phyloP scores from a whole-genome alignment of 805 yeast genomes.

The Hanseniaspora meyeri region DNA sequence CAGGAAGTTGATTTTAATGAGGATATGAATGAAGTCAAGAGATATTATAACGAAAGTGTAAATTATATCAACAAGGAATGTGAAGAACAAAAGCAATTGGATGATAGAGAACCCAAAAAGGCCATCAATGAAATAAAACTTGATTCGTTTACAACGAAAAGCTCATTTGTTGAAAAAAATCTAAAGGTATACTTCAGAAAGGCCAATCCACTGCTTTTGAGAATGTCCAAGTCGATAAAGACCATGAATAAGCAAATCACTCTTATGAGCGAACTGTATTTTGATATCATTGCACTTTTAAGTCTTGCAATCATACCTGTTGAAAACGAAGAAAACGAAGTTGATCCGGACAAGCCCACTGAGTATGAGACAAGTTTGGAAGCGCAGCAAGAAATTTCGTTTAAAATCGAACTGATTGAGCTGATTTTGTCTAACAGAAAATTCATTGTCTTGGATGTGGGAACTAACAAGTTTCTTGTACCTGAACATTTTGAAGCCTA shows the following conservation, averaged over 20 bases:
- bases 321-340: constrained; percentile 18
- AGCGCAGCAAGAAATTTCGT: constrained; percentile 59
- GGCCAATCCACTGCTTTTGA: neutral
- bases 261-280: constrained; percentile 20
- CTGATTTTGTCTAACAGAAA: constrained; percentile 36
- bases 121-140: neutral
- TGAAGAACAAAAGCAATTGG: neutral
- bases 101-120: neutral
- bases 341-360: constrained; percentile 40
- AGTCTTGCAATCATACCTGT: constrained; percentile 22
- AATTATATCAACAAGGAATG: neutral
- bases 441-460: constrained; percentile 2
- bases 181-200: neutral
- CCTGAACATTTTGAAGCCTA: neutral
- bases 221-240: constrained; percentile 7
- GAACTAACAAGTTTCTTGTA: constrained; percentile 1
- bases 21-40: neutral
- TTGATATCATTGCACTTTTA: constrained; percentile 17
- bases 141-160: constrained; percentile 12
- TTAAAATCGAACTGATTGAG: constrained; percentile 44
- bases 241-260: constrained; percentile 21
- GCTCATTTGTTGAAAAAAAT: constrained; percentile 12
- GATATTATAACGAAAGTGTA: neutral
- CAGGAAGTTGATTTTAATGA: constrained; percentile 17
- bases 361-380: constrained; percentile 67